Base-by-base conservation (phyloP, 306 rosid species). In the Potentilla sterilis region DNA sequence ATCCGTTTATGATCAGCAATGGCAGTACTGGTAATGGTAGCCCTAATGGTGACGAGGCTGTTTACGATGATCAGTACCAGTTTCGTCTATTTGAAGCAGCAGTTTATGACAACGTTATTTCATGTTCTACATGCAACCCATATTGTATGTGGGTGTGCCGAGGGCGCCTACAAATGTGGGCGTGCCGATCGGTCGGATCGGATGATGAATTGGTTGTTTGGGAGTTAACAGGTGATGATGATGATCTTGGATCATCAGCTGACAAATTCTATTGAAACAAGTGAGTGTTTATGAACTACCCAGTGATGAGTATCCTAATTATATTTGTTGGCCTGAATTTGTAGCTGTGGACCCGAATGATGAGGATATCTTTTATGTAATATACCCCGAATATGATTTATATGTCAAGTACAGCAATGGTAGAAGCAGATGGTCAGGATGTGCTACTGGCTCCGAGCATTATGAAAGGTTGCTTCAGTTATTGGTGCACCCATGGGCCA, bases 111-210 rank as follows among this genome's bases (percentile, higher is more conserved):
- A n/a, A n/a, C n/a, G n/a, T n/a, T n/a, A n/a, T n/a, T n/a, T n/a
- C n/a, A n/a, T n/a, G n/a, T n/a, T n/a, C n/a, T 2, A 4, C 24
- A 22, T 15, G 24, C 35, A 2, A 0, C 2, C 65, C 35, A 9
- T 24, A n/a, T n/a, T n/a, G 37, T 2, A 24, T 59, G 6, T 12
- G 41, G 5, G 66, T 61, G 3, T 7, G 40, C n/a, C 7, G 3
- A 24, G 65, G 40, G 65, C 65, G 40, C 22, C 38, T 59, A 0
- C 65, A 12, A 24, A 12, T 12, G 37, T 24, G 66, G 40, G 4
- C 18, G 0, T 28, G 4, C 35, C 1, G 3, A 3, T 0, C n/a
- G n/a, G n/a, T n/a, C n/a, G n/a, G 9, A 4, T 12, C 0, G 18
- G 51, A 0, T 9, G 1, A 1, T 11, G 3, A 13, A 4, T 0